Evolutionary conservation across 768 basidiomycete genomes (phyloP).

Genomic region (Lactifluus pinguis): DNA sequence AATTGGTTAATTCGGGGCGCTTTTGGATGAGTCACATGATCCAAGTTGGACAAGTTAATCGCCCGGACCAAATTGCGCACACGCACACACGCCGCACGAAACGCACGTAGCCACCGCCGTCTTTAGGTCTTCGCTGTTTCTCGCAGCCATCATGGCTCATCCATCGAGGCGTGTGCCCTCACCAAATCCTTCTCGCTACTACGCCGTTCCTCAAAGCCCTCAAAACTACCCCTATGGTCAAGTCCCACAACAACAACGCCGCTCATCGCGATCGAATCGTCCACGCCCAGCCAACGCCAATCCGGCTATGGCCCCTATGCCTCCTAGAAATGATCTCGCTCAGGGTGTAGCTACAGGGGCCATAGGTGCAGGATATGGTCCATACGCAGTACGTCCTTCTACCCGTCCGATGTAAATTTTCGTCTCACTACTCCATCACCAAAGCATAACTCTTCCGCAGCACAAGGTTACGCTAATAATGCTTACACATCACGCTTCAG

Average conservation of each 20-base stretch:
- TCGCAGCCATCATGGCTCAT: conserved; percentile 14
- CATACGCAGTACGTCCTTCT: conserved; percentile 56
- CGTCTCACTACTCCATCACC: conserved; percentile 22
- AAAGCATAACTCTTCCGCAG: conserved; percentile 43
- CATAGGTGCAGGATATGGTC: conserved; percentile 77
- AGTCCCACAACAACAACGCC: conserved; percentile 11
- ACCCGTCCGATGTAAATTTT: background rate
- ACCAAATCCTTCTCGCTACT: conserved; percentile 41
- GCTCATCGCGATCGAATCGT: conserved; percentile 16
- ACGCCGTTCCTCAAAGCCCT: conserved; percentile 59
- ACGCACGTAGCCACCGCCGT: background rate
- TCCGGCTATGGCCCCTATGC: conserved; percentile 9
- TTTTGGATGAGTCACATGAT: too few species aligned
- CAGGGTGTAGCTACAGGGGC: conserved; percentile 73
- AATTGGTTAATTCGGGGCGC: too few species aligned
- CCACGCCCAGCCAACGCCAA: conserved; percentile 15
- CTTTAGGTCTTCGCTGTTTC: background rate
- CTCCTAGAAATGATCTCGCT: conserved; percentile 45
- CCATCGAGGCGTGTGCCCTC: conserved; percentile 14
- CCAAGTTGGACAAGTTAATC: too few species aligned
- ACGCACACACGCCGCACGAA: too few species aligned
- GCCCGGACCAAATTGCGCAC: too few species aligned
- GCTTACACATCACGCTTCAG: conserved; percentile 52
- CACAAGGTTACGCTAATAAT: conserved; percentile 29
- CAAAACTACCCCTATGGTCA: conserved; percentile 9